Evolutionary conservation across 169 alveolate species (phyloP), one percentile per base, ranked within the genome.

Genomic region (Babesia microti): DNA sequence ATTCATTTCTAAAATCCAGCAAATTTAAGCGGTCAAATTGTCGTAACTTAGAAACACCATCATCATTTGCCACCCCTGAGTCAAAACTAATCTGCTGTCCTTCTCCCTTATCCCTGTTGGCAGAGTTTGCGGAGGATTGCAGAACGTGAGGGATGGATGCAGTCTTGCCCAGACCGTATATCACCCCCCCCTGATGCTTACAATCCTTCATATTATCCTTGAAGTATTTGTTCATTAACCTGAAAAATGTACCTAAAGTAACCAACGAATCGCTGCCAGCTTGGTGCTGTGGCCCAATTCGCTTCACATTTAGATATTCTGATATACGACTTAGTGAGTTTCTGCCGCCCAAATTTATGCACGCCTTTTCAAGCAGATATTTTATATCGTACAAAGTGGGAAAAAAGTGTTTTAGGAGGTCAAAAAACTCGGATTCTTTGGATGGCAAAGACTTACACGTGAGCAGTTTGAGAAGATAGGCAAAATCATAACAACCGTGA

Each of bases 201-300:
- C 76, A 71, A 39, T 84, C 91, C 43, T 84, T 89, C 37, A 84
- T 59, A 54, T 79, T 59, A 53, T 79, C 79, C 27, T 78, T 89
- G 41, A 84, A 84, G 59, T 82, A 84, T 9, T 72, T 33, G 40
- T 82, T 84, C 78, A 84, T 57, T 32, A 92, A 76, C 68, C 89
- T 88, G 68, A 92, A 92, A 71, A 87, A 95, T 17, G 93, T 91
- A 21, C 89, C 71, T 41, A 92, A 80, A 0, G 99, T 95, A 24
- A 95, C 94, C 12, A 89, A 76, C 15, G 94, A 81, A 66, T 95
- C 99, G 54, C 97, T 88, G 36, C 99, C 99, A 1, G 98, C 99
- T 68, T 94, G 97, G 56, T 95, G 99, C 39, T 82, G 92, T 37
- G 89, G 89, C 18, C 99, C 99, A 11, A 91, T 79, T 44, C 99